Evolutionary conservation across 768 basidiomycete species (phyloP), one percentile per base, ranked within the genome.

Genomic region (Rhizopogon vulgaris): DNA sequence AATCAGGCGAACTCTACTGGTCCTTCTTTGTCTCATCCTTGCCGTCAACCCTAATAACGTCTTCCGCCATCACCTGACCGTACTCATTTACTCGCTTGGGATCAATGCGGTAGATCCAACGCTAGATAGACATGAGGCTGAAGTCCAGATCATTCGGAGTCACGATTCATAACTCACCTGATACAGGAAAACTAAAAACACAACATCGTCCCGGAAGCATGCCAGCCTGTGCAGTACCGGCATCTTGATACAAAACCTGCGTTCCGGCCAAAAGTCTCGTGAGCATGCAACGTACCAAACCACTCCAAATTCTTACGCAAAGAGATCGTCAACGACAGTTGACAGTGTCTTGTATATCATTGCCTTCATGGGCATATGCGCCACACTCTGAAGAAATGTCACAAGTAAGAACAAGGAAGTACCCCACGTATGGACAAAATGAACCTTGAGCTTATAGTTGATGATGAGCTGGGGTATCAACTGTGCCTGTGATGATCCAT

Each of bases 301-400:
- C 41, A 28, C 41, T 17, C 34, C 52, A 34, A 58, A 38, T 41
- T 61, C 86, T 60, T 75, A 92, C 88, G 87, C 85, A 66, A 92
- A 91, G 60, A 95, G 81, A 68, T 97, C 93, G 71, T 95, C 94
- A 41, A 94, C 88, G 43, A 90, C 87, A 1, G 86, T 90, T 41
- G 90, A 87, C 53, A 95, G 75, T 1, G 89, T 84, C 73, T 95
- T 96, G 77, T 93, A 95, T 59, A 94, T 85, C 90, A 98, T 93
- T 3, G 94, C 89, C 68, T 94, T 96, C 87, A 96, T 94, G 17
- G 94, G 94, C 87, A 98, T 93, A 66, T 98, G 95, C 41, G 95
- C 88, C 34, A 96, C 94, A 66, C 87, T 92, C 87, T 94, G 71
- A 25, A 49, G 12, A 41, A 38, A 32, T 50, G 17, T 27, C 18